Conservation (phyloP, 1,139 yeast genomes). For the Kodamaea sp. region DNA sequence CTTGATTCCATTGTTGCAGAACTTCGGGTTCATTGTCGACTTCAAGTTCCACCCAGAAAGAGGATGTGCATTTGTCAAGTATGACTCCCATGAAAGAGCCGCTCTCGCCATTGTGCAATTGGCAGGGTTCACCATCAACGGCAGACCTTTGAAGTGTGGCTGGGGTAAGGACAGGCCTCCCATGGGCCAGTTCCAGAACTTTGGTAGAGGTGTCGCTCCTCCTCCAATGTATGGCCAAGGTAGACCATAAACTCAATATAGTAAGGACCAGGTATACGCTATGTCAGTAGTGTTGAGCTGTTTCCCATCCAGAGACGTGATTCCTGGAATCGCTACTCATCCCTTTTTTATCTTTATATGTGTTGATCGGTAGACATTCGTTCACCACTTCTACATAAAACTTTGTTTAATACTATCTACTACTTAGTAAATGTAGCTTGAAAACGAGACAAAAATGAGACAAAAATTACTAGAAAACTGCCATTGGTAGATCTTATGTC, state of each 20-base stretch:
- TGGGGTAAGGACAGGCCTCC: slow-evolving; percentile 78
- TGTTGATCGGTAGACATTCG: no score
- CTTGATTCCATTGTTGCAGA: slow-evolving; percentile 72
- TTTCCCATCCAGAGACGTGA: no score
- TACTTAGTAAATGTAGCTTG: no score
- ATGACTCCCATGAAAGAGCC: slow-evolving; percentile 84
- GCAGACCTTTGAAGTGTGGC: slow-evolving; percentile 79
- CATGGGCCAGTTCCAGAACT: slow-evolving; percentile 37
- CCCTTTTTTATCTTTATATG: no score
- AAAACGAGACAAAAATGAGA: no score
- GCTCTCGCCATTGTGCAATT: slow-evolving; percentile 84
- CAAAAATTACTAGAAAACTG: no score
- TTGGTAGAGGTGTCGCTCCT: slow-evolving; percentile 28
- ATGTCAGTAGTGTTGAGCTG: no score
- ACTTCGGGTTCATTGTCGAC: slow-evolving; percentile 80
- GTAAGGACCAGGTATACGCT: no score
- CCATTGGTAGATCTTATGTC: no score
- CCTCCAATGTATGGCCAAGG: slow-evolving; percentile 27
- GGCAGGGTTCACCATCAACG: slow-evolving; percentile 72
- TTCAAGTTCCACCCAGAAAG: slow-evolving; percentile 79
- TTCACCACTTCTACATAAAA: neutral
- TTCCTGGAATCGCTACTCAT: no score
- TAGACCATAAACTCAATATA: slow-evolving; percentile 6
- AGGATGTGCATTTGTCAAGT: slow-evolving; percentile 84
- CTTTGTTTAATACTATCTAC: neutral